Conservation (phyloP, 306 rosid genomes). For the Quercus robur region DNA sequence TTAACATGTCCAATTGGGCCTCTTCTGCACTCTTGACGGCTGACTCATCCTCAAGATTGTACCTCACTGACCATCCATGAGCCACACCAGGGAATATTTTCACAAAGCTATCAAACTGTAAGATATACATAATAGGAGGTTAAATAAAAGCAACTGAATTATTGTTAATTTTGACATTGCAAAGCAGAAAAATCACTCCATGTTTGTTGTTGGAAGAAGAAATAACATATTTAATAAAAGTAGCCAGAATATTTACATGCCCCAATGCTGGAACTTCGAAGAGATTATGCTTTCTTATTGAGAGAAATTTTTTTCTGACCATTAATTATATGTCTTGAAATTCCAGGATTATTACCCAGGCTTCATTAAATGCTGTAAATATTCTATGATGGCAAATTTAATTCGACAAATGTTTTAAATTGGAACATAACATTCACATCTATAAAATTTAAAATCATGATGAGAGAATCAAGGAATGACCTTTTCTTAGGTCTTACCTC, state of each 20-base stretch:
- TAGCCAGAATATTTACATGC: neutral
- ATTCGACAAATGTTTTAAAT: too few relatives aligned
- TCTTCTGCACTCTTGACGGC: conserved; percentile 57
- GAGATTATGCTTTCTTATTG: too few relatives aligned
- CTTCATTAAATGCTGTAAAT: too few relatives aligned
- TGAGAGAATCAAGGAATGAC: neutral
- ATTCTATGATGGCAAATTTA: too few relatives aligned
- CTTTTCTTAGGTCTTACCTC: conserved; percentile 32
- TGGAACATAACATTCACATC: too few relatives aligned
- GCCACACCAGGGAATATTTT: conserved; percentile 53
- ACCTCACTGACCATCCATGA: conserved; percentile 67
- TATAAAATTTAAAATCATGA: too few relatives aligned
- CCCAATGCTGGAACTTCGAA: too few relatives aligned
- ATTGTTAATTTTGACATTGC: neutral
- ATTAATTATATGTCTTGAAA: too few relatives aligned
- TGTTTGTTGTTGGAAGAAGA: neutral
- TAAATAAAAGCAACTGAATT: neutral
- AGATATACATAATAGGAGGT: neutral
- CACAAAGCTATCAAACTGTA: conserved; percentile 51
- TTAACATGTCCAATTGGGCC: conserved; percentile 62
- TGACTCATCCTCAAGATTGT: conserved; percentile 41
- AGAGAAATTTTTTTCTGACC: too few relatives aligned
- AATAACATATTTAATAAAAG: neutral
- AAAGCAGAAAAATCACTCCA: neutral
- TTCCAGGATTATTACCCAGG: too few relatives aligned